Evolutionary conservation across 805 yeast species (phyloP).

Genomic region (Candida awuae): DNA sequence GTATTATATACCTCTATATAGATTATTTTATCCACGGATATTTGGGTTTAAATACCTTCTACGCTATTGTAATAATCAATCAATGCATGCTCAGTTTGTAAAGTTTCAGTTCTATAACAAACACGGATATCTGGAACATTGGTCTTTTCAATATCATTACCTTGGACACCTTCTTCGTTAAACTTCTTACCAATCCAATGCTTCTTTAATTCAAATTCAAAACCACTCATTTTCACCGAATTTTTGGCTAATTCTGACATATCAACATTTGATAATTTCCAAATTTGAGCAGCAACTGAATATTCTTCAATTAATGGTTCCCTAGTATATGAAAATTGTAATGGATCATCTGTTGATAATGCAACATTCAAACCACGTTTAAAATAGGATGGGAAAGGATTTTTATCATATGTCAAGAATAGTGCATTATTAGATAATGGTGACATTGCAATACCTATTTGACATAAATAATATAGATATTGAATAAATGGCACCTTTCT

Average conservation of each 20-base stretch:
- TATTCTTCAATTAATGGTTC: constrained; percentile 97
- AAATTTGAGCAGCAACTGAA: constrained; percentile 96
- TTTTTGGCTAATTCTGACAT: constrained; percentile 95
- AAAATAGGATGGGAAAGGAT: constrained; percentile 88
- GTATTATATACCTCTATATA: neutral
- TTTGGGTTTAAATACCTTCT: constrained; percentile 6
- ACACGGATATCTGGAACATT: constrained; percentile 89
- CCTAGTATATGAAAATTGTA: constrained; percentile 93
- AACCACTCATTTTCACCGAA: constrained; percentile 90
- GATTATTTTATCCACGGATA: too few relatives aligned
- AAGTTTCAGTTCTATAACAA: constrained; percentile 76
- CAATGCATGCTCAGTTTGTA: constrained; percentile 60
- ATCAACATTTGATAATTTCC: constrained; percentile 88
- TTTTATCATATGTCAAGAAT: constrained; percentile 91
- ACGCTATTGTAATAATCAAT: constrained; percentile 42
- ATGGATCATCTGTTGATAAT: constrained; percentile 93
- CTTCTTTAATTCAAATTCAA: constrained; percentile 74
- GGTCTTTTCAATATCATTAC: constrained; percentile 87
- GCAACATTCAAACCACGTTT: constrained; percentile 92
- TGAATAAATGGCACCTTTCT: constrained; percentile 94
- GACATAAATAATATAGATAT: constrained; percentile 86
- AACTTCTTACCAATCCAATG: constrained; percentile 86
- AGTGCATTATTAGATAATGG: constrained; percentile 95
- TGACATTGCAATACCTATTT: constrained; percentile 96
- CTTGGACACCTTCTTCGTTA: constrained; percentile 53